Evolutionary conservation across 371 early-diverging fungal genomes (phyloP).

Genomic region (Mucor indicus): DNA sequence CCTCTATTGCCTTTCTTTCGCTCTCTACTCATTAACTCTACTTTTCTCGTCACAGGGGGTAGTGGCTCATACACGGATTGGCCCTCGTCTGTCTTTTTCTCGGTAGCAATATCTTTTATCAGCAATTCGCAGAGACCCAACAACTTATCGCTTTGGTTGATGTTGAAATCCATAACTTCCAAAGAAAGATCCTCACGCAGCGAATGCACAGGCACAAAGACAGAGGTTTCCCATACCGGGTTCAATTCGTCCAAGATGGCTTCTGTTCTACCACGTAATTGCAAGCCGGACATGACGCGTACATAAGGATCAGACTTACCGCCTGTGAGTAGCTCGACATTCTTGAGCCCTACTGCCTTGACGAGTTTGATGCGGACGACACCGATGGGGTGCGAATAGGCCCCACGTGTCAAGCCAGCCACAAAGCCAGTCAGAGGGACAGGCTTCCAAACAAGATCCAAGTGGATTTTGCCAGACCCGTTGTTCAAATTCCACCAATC

Average conservation of each 20-base stretch:
- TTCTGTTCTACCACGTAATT: conserved; percentile 54
- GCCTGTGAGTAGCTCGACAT: conserved; percentile 52
- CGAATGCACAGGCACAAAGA: conserved; percentile 62
- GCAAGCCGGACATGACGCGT: conserved; percentile 55
- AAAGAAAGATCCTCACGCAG: conserved; percentile 61
- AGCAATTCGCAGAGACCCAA: conserved; percentile 53
- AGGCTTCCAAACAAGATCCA: conserved; percentile 45
- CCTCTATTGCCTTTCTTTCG: conserved; percentile 57
- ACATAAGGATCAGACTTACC: conserved; percentile 85
- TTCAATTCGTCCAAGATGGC: conserved; percentile 64
- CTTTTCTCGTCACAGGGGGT: conserved; percentile 32
- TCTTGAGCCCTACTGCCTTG: conserved; percentile 65
- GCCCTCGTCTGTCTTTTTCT: conserved; percentile 18
- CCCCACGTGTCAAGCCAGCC: conserved; percentile 27
- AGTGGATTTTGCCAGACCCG: conserved; percentile 38
- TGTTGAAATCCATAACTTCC: conserved; percentile 73
- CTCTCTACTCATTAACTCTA: conserved; percentile 52
- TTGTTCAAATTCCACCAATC: conserved; percentile 43
- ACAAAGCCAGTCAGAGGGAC: conserved; percentile 36
- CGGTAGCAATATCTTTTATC: conserved; percentile 19
- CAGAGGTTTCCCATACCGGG: conserved; percentile 80
- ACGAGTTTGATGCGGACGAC: conserved; percentile 68
- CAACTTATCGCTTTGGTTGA: conserved; percentile 51
- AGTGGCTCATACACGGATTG: conserved; percentile 31
- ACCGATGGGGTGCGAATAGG: conserved; percentile 65